Base-by-base conservation (phyloP, 176 grass and related monocot species). In the Urochloa ruziziensis region DNA sequence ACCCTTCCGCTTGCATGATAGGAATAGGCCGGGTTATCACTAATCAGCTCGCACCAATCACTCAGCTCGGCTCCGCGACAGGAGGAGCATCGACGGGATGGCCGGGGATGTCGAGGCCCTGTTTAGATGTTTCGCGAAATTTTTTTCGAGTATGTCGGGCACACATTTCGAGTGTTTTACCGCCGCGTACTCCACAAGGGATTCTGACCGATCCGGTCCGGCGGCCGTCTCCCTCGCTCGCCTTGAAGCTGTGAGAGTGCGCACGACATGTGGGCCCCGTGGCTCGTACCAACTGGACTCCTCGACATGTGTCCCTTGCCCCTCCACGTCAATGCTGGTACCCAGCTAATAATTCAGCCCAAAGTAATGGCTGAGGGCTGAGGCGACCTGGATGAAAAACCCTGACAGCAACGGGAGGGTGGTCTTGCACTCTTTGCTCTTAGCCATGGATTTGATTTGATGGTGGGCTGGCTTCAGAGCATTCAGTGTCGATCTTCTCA, bases 371-470 rank as follows among this genome's bases (percentile, higher is more conserved):
- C 67, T 44, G 36, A 4, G 8, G 30, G 58, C 67, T 44, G 36
- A 4, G 8, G 6, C 32, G 51, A 37, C 73, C 11, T 8, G 49
- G 10, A 17, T n/a, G 10, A 1, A 34, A 74, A 32, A 13, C 28
- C 71, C 8, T 37, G 32, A 56, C n/a, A 57, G 49, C 51, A 23
- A 21, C 29, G 3, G 27, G 19, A 32, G 12, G 28, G 18, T 7
- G 21, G 23, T 11, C 9, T 11, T 2, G n/a, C n/a, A n/a, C n/a
- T 37, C 36, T 37, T 37, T 40, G 56, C 8, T 21, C 15, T 33
- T 34, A 52, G 47, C 71, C 71, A 35, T 74, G 71, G 29, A 53
- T 74, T 74, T 27, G 71, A 54, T 74, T 35, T 34, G 46, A 34
- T 53, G 71, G 30, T 53, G 44, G 44, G 70, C 32, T 73, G 32